Percentiles rank a stretch among this genome's conserved stretches.
phyloP scores from a whole-genome alignment of 2,329 filamentous ascomycete genomes.

The Ceratocystis lukuohia region DNA sequence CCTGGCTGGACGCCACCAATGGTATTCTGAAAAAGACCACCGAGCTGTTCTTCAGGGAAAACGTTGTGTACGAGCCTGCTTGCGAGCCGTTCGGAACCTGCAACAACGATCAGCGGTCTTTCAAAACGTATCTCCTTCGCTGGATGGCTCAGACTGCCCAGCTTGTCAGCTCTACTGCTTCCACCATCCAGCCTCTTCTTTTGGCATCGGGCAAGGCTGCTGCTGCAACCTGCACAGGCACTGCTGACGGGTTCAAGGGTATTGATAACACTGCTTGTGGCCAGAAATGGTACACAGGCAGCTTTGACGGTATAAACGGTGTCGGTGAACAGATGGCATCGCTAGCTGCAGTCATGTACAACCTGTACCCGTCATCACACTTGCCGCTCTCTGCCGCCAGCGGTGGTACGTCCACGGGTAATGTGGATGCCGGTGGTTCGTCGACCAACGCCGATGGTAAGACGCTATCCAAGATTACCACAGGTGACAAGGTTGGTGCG shows the following conservation, averaged over 20 bases:
- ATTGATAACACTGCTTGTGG: conserved; percentile 49
- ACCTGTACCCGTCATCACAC: conserved; percentile 34
- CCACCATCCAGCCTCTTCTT: conserved; percentile 39
- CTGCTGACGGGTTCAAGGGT: conserved; percentile 36
- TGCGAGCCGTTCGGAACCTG: conserved; percentile 51
- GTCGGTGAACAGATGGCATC: conserved; percentile 60
- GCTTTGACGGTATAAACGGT: conserved; percentile 46
- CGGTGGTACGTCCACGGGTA: conserved; percentile 46
- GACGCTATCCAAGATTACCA: conserved; percentile 31
- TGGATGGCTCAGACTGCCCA: conserved; percentile 47
- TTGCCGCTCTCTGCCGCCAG: conserved; percentile 38
- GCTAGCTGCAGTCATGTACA: conserved; percentile 49
- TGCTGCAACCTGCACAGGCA: conserved; percentile 37
- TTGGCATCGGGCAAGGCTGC: conserved; percentile 39
- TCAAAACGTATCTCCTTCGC: conserved; percentile 62
- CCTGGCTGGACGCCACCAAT: conserved; percentile 45
- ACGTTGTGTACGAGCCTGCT: conserved; percentile 49
- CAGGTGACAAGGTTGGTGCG: conserved; percentile 40
- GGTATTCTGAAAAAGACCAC: conserved; percentile 42
- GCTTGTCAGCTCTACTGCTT: conserved; percentile 40
- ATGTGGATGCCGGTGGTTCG: conserved; percentile 30
- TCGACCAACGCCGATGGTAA: conserved; percentile 25
- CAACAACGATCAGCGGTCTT: conserved; percentile 57
- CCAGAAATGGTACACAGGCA: conserved; percentile 43
- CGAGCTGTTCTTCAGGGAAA: conserved; percentile 40